Percentiles rank a stretch among this genome's conserved stretches.
These are phyloP conservation scores for Flaveria trinervia DNA, from an alignment of 129 eudicot species.

Conservation along the genomic window DNA sequence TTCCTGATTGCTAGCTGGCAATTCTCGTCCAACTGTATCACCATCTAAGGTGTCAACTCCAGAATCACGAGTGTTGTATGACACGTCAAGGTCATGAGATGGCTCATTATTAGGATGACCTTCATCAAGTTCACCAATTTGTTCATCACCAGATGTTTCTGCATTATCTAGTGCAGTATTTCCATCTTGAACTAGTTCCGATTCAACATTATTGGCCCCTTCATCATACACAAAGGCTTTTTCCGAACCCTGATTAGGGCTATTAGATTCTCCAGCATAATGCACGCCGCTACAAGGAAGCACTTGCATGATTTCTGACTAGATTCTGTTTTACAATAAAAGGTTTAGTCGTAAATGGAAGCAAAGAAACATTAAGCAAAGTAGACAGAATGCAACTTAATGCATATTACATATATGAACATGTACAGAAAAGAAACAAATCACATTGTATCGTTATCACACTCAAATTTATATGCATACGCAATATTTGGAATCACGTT, in stretches of 20 bases:
- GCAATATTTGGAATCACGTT: background rate
- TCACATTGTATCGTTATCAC: constrained; percentile 9
- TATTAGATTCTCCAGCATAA: constrained; percentile 56
- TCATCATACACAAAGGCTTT: constrained; percentile 43
- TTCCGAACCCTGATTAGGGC: constrained; percentile 54
- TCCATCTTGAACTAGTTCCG: constrained; percentile 38
- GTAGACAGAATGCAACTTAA: constrained; percentile 9
- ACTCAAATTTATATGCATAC: constrained; percentile 10
- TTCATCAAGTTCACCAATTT: constrained; percentile 45
- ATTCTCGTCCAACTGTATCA: constrained; percentile 48
- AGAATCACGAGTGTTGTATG: constrained; percentile 54
- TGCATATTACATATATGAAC: constrained; percentile 4
- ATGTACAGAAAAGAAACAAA: too few species aligned
- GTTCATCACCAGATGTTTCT: constrained; percentile 53
- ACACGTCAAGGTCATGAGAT: constrained; percentile 45
- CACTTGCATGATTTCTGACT: constrained; percentile 61
- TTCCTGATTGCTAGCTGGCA: constrained; percentile 54
- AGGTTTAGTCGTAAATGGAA: constrained; percentile 21
- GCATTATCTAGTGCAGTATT: constrained; percentile 47
- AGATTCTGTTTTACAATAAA: constrained; percentile 36
- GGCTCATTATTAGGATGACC: constrained; percentile 47
- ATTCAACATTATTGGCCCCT: constrained; percentile 44
- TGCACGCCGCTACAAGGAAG: constrained; percentile 55
- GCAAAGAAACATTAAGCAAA: constrained; percentile 1
- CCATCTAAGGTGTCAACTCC: constrained; percentile 60